Conservation (phyloP, 2,329 filamentous ascomycete genomes). For the Ascomycota sp. region DNA sequence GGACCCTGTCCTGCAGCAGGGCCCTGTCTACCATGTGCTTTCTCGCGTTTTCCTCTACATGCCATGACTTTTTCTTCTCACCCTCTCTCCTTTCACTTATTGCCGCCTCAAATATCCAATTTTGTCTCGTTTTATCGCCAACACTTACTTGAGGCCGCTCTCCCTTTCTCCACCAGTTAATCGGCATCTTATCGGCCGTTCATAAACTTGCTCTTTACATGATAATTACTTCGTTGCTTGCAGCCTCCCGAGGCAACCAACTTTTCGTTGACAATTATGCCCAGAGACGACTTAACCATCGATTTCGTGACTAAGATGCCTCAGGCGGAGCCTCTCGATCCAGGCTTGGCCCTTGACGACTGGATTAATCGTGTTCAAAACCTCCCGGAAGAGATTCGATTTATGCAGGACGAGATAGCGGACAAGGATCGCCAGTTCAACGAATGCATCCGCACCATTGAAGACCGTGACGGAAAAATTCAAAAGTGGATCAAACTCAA, state of each 20-base stretch:
- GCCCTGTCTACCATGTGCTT: no score
- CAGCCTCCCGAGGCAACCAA: conserved; percentile 5
- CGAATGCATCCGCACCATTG: conserved; percentile 45
- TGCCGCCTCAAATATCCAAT: no score
- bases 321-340: conserved; percentile 36
- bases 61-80: no score
- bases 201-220: not conserved
- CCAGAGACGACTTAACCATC: conserved; percentile 51
- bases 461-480: conserved; percentile 48
- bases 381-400: conserved; percentile 59
- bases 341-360: conserved; percentile 52
- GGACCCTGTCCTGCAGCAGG: no score
- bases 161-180: no score
- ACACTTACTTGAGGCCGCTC: no score
- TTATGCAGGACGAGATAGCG: conserved; percentile 62
- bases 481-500: conserved; percentile 66
- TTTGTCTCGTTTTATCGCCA: no score
- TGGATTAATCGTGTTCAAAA: conserved; percentile 57
- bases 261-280: conserved; percentile 38
- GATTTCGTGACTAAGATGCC: conserved; percentile 47
- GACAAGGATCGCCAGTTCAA: conserved; percentile 55
- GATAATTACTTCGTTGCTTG: conserved; percentile 4
- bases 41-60: no score
- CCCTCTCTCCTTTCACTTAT: no score
- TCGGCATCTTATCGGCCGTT: no score